A percentile compares a stretch with the other conserved stretches of the same genome.
phyloP scores from a whole-genome alignment of 495 filamentous ascomycete genomes.

The Sabuloglossum arenarium region DNA sequence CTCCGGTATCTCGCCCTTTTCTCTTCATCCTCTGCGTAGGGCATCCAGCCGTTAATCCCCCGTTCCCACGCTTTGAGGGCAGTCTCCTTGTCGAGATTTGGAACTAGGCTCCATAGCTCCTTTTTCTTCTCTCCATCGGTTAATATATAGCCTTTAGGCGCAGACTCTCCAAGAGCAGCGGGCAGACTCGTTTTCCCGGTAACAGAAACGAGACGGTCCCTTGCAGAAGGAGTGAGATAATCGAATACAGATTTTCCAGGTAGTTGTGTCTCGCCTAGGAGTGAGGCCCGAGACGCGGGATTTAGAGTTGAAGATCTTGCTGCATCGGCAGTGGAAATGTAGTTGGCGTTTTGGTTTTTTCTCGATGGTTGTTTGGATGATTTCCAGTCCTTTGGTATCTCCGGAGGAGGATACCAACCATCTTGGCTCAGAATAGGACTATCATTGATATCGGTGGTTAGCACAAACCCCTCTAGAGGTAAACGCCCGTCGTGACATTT shows the following conservation, averaged over 20 bases:
- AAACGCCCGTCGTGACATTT: constrained; percentile 81
- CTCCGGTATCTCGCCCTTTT: constrained; percentile 60
- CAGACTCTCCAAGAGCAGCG: constrained; percentile 49
- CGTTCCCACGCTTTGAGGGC: constrained; percentile 58
- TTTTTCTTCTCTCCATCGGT: constrained; percentile 35
- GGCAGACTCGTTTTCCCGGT: constrained; percentile 64
- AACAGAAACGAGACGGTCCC: constrained; percentile 52
- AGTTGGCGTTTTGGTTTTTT: constrained; percentile 20
- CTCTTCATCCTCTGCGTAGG: constrained; percentile 60
- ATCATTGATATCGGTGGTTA: constrained; percentile 34
- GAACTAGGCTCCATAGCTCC: constrained; percentile 43
- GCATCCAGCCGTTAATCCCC: constrained; percentile 56
- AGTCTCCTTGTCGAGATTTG: constrained; percentile 48
- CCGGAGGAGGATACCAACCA: constrained; percentile 50
- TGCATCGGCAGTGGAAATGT: constrained; percentile 50
- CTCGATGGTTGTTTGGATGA: constrained; percentile 33
- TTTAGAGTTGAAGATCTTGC: constrained; percentile 58
- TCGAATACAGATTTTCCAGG: constrained; percentile 93
- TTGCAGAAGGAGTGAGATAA: constrained; percentile 63
- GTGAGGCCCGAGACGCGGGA: constrained; percentile 55
- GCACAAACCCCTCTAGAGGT: constrained; percentile 68
- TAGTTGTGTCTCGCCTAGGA: constrained; percentile 63
- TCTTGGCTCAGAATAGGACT: constrained; percentile 29
- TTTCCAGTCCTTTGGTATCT: constrained; percentile 58
- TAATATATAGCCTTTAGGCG: constrained; percentile 37